phyloP scores from a whole-genome alignment of 2,329 filamentous ascomycete species.

The Colletotrichum noveboracense region DNA sequence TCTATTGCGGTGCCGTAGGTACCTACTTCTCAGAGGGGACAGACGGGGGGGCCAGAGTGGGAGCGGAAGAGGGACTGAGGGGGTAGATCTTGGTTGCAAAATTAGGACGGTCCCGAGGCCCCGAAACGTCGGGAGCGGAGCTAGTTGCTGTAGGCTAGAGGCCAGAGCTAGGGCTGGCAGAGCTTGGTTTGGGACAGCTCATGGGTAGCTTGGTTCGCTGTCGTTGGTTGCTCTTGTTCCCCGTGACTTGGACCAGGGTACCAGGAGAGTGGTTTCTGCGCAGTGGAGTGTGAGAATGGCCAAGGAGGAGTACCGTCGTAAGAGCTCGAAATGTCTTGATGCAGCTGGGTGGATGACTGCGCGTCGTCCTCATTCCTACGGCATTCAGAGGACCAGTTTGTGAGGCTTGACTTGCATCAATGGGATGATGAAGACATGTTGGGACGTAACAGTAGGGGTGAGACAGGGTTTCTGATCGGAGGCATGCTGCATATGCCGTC shows the following conservation, averaged over 20 bases:
- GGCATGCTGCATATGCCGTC: constrained; percentile 18
- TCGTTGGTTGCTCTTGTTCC: neutral
- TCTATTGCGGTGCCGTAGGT: neutral
- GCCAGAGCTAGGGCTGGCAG: neutral
- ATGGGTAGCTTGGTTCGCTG: constrained; percentile 8
- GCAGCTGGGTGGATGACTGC: neutral
- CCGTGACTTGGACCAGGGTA: neutral
- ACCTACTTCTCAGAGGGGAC: neutral
- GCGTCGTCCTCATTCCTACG: neutral
- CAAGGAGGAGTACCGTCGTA: neutral
- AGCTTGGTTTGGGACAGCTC: neutral
- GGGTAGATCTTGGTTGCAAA: constrained; percentile 15
- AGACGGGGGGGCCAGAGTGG: neutral
- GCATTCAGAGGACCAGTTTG: neutral
- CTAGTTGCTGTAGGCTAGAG: neutral
- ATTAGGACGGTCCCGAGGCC: constrained; percentile 11
- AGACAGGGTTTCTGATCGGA: neutral
- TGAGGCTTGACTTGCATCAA: neutral
- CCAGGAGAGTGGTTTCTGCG: neutral
- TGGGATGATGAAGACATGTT: constrained; percentile 1
- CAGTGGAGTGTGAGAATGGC: neutral
- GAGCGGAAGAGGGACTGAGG: neutral
- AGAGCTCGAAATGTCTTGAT: neutral
- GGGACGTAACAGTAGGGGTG: neutral
- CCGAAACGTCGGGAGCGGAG: constrained; percentile 18